Evolutionary conservation across 2,329 filamentous ascomycete genomes (phyloP).

Genomic region (Xylariaceae sp.): DNA sequence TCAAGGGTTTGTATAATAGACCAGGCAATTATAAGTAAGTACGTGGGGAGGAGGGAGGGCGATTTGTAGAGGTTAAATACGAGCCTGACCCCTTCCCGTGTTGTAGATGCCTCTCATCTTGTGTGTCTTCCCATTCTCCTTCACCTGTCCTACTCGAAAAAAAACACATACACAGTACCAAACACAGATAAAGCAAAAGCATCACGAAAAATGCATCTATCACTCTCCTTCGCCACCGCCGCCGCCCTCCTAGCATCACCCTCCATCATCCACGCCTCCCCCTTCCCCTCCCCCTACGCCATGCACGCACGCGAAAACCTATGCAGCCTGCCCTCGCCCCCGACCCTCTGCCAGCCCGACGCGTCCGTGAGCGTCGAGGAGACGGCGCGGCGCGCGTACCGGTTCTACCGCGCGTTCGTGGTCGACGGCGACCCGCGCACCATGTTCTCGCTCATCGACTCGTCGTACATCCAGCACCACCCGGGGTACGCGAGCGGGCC

Average conservation of each 20-base stretch:
- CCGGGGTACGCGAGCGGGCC: constrained; percentile 34
- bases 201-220: too few species aligned
- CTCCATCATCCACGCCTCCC: constrained; percentile 20
- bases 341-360: constrained; percentile 33
- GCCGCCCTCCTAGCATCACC: constrained; percentile 25
- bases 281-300: constrained; percentile 11
- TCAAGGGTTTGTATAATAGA: too few species aligned
- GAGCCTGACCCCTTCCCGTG: too few species aligned
- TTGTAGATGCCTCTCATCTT: too few species aligned
- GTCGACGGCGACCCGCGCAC: constrained; percentile 35
- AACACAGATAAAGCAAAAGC: too few species aligned
- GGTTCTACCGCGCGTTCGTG: constrained; percentile 38
- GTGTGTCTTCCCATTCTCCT: too few species aligned
- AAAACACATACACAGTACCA: too few species aligned
- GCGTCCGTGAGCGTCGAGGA: constrained; percentile 32
- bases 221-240: constrained; percentile 21
- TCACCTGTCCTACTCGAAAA: constrained; percentile 20
- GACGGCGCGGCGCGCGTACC: constrained; percentile 34
- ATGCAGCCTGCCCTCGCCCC: constrained; percentile 32
- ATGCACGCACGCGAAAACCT: constrained; percentile 33
- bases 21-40: too few species aligned
- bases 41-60: too few species aligned
- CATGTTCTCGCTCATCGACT: constrained; percentile 38
- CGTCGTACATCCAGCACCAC: constrained; percentile 34
- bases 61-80: too few species aligned